Evolutionary conservation across 2,329 filamentous ascomycete genomes (phyloP).

Genomic region (Trichoderma asperellum): DNA sequence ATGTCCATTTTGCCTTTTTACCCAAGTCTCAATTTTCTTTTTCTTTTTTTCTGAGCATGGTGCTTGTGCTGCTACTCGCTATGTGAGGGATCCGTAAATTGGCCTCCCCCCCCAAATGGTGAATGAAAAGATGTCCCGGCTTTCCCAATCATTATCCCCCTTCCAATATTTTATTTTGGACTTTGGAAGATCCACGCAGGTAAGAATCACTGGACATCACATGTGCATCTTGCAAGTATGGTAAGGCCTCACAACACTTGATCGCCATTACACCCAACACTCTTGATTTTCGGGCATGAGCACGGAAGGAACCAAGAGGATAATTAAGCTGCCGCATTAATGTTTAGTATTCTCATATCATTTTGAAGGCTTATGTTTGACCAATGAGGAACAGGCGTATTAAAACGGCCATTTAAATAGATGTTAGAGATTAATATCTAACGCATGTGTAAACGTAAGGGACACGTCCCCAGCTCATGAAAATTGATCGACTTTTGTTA

Average conservation of each 20-base stretch:
- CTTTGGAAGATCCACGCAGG: background rate
- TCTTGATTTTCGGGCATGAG: background rate
- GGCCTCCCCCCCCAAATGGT: too few relatives aligned
- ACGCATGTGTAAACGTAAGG: background rate
- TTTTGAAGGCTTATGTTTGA: background rate
- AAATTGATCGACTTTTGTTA: conserved; percentile 7
- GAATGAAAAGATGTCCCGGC: background rate
- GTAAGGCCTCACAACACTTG: background rate
- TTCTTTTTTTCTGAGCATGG: background rate
- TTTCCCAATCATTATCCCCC: background rate
- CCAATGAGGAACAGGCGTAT: background rate
- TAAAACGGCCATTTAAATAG: background rate
- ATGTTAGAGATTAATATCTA: background rate
- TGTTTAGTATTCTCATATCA: background rate
- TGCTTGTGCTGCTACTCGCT: background rate
- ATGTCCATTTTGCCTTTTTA: conserved; percentile 36
- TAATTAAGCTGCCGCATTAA: background rate
- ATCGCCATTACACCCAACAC: background rate
- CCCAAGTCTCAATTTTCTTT: conserved; percentile 1
- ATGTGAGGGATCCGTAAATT: background rate
- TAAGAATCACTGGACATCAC: background rate
- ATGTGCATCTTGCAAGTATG: background rate
- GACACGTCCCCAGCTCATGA: conserved; percentile 4
- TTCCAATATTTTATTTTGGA: background rate
- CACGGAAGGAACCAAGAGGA: background rate